These are phyloP conservation scores for Lanmaoa rubissima DNA, from an alignment of 768 basidiomycete species.

Conservation along the genomic window DNA sequence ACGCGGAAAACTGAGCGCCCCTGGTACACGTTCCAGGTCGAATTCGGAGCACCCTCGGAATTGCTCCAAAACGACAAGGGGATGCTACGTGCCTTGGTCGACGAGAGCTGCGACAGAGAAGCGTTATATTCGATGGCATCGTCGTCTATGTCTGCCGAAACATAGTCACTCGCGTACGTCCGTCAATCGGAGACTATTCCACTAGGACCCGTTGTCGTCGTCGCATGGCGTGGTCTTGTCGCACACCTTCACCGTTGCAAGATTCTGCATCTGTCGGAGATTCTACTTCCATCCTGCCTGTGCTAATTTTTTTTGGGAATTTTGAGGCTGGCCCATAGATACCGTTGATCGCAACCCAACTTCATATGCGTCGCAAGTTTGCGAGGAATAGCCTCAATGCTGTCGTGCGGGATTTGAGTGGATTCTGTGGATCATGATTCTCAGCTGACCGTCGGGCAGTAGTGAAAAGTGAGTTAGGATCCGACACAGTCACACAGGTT, in stretches of 20 bases:
- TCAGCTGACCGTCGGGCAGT: no score
- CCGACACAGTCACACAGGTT: no score
- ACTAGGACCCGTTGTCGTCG: not conserved
- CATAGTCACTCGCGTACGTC: not conserved
- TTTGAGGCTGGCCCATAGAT: not conserved
- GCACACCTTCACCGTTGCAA: not conserved
- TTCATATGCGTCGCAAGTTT: no score
- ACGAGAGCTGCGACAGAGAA: conserved; percentile 55
- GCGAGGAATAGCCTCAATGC: no score
- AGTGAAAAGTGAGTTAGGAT: no score
- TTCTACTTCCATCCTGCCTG: not conserved
- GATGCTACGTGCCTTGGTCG: conserved; percentile 51
- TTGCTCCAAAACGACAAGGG: conserved; percentile 55
- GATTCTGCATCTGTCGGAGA: not conserved
- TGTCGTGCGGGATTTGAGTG: no score
- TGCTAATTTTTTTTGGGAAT: not conserved
- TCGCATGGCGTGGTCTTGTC: not conserved
- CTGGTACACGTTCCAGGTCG: conserved; percentile 16
- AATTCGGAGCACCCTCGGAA: conserved; percentile 49
- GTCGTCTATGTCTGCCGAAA: not conserved
- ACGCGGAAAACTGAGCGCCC: not conserved
- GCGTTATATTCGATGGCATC: conserved; percentile 41
- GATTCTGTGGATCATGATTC: no score
- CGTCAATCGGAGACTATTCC: not conserved
- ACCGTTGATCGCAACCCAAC: not conserved